A percentile compares a stretch with the other conserved stretches of the same genome.
phyloP scores from a whole-genome alignment of 179 eudicot genomes.

The Beta lomatogona region DNA sequence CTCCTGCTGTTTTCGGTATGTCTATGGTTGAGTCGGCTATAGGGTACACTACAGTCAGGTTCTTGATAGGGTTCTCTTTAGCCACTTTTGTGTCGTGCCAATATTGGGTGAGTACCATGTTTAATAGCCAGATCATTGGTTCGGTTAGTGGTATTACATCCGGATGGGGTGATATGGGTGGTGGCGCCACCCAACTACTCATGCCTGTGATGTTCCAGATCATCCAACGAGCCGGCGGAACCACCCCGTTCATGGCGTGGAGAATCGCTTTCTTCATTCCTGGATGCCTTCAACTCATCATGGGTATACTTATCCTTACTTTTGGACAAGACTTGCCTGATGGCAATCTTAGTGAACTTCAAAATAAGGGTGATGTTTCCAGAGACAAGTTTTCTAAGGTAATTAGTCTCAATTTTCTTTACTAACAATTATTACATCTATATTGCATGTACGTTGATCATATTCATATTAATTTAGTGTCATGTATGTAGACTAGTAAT shows the following conservation, averaged over 20 bases:
- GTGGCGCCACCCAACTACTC: too few relatives aligned
- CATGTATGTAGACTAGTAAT: background rate
- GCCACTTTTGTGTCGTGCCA: too few relatives aligned
- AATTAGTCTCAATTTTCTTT: background rate
- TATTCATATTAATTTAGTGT: too few relatives aligned
- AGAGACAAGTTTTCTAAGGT: slow-evolving; percentile 32
- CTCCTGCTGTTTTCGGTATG: slow-evolving; percentile 32
- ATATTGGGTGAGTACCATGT: too few relatives aligned
- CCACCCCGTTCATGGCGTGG: too few relatives aligned
- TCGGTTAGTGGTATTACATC: too few relatives aligned
- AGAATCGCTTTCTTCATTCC: slow-evolving; percentile 31
- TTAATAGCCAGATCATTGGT: too few relatives aligned
- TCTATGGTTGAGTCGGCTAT: slow-evolving; percentile 14
- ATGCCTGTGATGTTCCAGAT: too few relatives aligned
- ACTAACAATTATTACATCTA: too few relatives aligned
- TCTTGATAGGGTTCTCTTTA: too few relatives aligned
- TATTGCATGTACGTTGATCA: background rate
- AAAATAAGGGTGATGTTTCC: slow-evolving; percentile 34
- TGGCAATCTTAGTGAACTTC: slow-evolving; percentile 31
- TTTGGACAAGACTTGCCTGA: slow-evolving; percentile 38
- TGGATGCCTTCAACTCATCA: slow-evolving; percentile 29
- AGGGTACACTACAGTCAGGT: slow-evolving; percentile 22
- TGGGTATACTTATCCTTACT: slow-evolving; percentile 28
- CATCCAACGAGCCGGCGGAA: too few relatives aligned
- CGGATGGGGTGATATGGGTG: too few relatives aligned